Percentiles rank a stretch among this genome's conserved stretches.
These are phyloP conservation scores for Boletus eberwhitei DNA, from an alignment of 768 basidiomycete genomes.

Conservation along the genomic window DNA sequence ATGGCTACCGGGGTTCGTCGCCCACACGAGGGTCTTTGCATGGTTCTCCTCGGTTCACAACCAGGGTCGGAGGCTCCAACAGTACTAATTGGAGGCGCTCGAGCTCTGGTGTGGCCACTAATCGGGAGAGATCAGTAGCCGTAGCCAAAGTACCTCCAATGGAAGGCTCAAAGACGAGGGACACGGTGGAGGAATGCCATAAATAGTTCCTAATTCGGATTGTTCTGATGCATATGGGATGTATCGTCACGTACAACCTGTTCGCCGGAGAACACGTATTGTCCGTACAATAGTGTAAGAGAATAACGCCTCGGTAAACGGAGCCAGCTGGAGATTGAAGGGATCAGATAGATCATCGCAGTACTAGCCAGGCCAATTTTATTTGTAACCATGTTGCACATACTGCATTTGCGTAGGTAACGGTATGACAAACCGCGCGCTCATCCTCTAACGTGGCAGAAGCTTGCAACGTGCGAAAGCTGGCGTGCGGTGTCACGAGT, in stretches of 20 bases:
- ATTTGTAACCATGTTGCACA: slow-evolving; percentile 13
- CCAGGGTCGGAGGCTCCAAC: slow-evolving; percentile 16
- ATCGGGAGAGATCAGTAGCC: slow-evolving; percentile 15
- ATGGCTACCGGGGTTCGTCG: slow-evolving; percentile 14
- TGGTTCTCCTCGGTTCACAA: slow-evolving; percentile 10
- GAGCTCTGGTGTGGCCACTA: slow-evolving; percentile 4
- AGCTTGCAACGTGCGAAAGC: slow-evolving; percentile 1
- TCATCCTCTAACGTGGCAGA: slow-evolving; percentile 6
- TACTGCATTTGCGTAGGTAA: slow-evolving; percentile 8
- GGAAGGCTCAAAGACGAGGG: slow-evolving; percentile 25
- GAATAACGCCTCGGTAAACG: slow-evolving; percentile 21
- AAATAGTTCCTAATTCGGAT: slow-evolving; percentile 22
- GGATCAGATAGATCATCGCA: slow-evolving; percentile 21
- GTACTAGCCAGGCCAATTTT: slow-evolving; percentile 4
- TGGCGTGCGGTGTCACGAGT: slow-evolving; percentile 20
- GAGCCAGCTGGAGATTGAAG: slow-evolving; percentile 23
- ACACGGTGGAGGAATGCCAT: slow-evolving; percentile 19
- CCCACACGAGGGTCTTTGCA: slow-evolving; percentile 12
- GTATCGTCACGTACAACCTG: slow-evolving; percentile 19
- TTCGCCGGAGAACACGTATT: slow-evolving; percentile 19
- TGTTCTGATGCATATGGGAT: slow-evolving; percentile 9
- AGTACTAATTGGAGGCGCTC: slow-evolving; percentile 18
- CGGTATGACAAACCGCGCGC: slow-evolving; percentile 12
- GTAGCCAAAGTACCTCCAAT: slow-evolving; percentile 11
- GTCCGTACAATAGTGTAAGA: slow-evolving; percentile 18